A percentile compares a stretch with the other conserved stretches of the same genome.
Conservation (phyloP, 352 stramenopile genomes). For the Globisporangium ultimum region DNA sequence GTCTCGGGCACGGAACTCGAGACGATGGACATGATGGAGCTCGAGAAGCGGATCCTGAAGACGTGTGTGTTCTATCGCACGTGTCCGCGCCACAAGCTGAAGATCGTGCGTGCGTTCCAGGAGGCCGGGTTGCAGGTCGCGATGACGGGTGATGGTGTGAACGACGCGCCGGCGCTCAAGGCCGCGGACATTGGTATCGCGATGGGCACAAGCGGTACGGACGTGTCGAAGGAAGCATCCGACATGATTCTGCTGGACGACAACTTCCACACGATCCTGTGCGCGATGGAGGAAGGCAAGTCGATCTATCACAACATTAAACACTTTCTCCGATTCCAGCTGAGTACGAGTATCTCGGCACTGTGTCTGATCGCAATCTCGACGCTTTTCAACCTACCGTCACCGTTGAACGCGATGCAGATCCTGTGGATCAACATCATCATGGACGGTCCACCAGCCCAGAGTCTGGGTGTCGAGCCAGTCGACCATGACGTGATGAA, state of each 20-base stretch:
- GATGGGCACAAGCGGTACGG: conserved; percentile 97
- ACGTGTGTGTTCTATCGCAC: conserved; percentile 96
- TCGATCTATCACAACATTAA: conserved; percentile 97
- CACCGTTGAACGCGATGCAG: conserved; percentile 93
- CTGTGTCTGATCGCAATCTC: conserved; percentile 78
- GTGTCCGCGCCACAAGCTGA: conserved; percentile 94
- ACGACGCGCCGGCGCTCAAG: conserved; percentile 98
- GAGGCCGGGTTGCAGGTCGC: conserved; percentile 84
- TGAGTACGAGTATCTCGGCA: conserved; percentile 94
- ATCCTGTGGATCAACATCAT: conserved; percentile 99
- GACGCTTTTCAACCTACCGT: conserved; percentile 60
- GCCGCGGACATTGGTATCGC: conserved; percentile 95
- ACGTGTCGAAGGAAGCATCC: conserved; percentile 97
- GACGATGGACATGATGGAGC: conserved; percentile 80
- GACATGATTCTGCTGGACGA: conserved; percentile 98
- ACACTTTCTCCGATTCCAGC: conserved; percentile 96
- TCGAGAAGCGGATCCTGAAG: conserved; percentile 82
- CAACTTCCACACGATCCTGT: conserved; percentile 96
- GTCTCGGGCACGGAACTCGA: conserved; percentile 90
- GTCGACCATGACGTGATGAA: conserved; percentile 84
- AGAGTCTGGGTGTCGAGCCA: conserved; percentile 85
- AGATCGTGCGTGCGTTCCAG: conserved; percentile 94
- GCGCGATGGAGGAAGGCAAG: conserved; percentile 93
- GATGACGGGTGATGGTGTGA: conserved; percentile 99
- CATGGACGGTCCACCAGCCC: conserved; percentile 91